Evolutionary conservation across 139 green algal species (phyloP).

Genomic region (Eudorina sp.): DNA sequence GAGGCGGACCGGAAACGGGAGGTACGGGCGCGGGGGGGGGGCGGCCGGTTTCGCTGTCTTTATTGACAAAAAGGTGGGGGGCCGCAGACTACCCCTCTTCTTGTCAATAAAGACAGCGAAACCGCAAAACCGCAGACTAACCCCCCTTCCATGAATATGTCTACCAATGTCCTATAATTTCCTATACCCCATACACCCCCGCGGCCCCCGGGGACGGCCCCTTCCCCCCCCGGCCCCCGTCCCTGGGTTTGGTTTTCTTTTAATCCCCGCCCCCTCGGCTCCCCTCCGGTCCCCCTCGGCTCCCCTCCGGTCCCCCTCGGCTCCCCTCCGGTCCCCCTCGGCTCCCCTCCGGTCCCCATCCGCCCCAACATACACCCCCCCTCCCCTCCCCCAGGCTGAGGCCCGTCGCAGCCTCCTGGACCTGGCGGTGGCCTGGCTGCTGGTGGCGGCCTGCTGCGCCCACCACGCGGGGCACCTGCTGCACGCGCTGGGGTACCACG

Average conservation of each 20-base stretch:
- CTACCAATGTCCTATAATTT: no score
- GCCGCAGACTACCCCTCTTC: no score
- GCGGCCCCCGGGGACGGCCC: no score
- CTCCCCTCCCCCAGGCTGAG: slow-evolving; percentile 52
- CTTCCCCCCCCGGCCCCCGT: no score
- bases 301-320: neutral
- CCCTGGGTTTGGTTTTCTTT: no score
- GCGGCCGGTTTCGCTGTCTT: neutral
- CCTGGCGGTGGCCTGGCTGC: slow-evolving; percentile 79
- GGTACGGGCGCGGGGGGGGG: slow-evolving; percentile 1
- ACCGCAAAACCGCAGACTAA: no score
- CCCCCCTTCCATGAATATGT: no score
- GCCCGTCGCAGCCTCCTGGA: slow-evolving; percentile 66
- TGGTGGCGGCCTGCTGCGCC: slow-evolving; percentile 85
- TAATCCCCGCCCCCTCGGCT: no score
- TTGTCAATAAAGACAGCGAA: no score
- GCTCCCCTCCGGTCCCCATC: neutral
- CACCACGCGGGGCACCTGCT: slow-evolving; percentile 90
- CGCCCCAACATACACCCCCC: neutral
- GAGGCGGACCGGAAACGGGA: slow-evolving; percentile 50
- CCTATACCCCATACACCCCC: no score
- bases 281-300: no score
- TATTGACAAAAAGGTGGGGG: no score
- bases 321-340: neutral
- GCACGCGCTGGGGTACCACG: slow-evolving; percentile 69